A percentile compares a stretch with the other conserved stretches of the same genome.
Evolutionary conservation across 495 filamentous ascomycete species (phyloP).

Genomic region (Aspergillus campestris): DNA sequence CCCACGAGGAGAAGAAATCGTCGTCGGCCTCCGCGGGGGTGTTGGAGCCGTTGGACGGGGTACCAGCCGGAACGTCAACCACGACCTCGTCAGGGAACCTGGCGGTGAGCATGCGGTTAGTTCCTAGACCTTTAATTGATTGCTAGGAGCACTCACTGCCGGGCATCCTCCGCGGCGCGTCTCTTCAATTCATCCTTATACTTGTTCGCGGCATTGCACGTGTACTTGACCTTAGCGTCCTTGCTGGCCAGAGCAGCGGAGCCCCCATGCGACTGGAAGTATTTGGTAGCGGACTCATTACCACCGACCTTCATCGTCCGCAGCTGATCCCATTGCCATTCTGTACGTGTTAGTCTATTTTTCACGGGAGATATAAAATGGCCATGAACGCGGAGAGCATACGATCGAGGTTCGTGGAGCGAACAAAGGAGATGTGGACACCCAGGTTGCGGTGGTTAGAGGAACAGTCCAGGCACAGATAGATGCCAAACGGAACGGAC

Average conservation of each 20-base stretch:
- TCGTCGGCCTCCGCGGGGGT: conserved; percentile 76
- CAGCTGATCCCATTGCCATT: conserved; percentile 99
- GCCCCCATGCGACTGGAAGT: conserved; percentile 91
- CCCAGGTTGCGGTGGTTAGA: conserved; percentile 85
- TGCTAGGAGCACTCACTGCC: conserved; percentile 48
- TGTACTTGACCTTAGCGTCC: conserved; percentile 93
- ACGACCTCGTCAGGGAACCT: conserved; percentile 84
- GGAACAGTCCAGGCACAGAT: conserved; percentile 95
- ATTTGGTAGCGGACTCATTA: conserved; percentile 96
- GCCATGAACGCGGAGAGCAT: conserved; percentile 30
- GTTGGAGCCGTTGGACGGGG: conserved; percentile 49
- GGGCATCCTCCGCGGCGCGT: conserved; percentile 68
- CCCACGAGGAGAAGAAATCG: conserved; percentile 98
- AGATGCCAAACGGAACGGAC: conserved; percentile 94
- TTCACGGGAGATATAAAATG: background rate
- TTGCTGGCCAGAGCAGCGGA: conserved; percentile 90
- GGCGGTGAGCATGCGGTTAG: conserved; percentile 10
- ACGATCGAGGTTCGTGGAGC: conserved; percentile 97
- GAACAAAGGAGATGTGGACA: conserved; percentile 95
- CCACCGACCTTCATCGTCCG: conserved; percentile 98
- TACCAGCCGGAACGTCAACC: conserved; percentile 61
- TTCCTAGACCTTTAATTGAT: background rate
- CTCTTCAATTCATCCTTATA: conserved; percentile 93
- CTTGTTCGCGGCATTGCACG: conserved; percentile 79
- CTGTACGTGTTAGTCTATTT: conserved; percentile 38